Evolutionary conservation across 1,139 yeast genomes (phyloP).

Genomic region (Protomyces lactucae-debilis): DNA sequence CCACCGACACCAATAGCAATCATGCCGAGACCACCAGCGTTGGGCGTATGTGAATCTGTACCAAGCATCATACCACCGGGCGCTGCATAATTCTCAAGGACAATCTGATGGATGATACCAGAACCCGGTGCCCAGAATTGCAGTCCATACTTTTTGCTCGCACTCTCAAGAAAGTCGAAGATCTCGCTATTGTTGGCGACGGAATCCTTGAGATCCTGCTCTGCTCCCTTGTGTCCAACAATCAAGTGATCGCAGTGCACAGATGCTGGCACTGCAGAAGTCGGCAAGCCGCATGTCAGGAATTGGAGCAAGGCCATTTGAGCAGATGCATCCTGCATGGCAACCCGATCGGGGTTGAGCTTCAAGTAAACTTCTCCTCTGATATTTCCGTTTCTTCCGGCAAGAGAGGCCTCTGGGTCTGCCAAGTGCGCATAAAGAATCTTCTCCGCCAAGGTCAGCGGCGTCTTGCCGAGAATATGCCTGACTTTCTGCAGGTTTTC

Average conservation of each 20-base stretch:
- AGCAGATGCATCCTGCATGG: constrained; percentile 99
- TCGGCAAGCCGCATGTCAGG: constrained; percentile 87
- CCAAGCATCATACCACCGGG: constrained; percentile 99
- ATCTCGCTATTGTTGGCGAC: constrained; percentile 86
- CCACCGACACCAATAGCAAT: constrained; percentile 98
- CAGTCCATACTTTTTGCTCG: constrained; percentile 89
- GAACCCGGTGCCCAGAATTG: constrained; percentile 99
- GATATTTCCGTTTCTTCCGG: constrained; percentile 50
- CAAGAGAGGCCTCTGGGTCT: constrained; percentile 73
- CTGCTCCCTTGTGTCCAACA: constrained; percentile 92
- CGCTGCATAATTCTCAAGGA: constrained; percentile 86
- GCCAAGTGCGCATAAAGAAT: constrained; percentile 85
- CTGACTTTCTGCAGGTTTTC: constrained; percentile 60
- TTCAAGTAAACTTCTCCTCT: constrained; percentile 84
- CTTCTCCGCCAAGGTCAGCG: constrained; percentile 89
- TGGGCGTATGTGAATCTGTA: constrained; percentile 97
- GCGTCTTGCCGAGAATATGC: constrained; percentile 52
- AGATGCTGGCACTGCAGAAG: constrained; percentile 87
- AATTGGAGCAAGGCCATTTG: constrained; percentile 96
- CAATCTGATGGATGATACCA: constrained; percentile 96
- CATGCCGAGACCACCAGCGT: constrained; percentile 97
- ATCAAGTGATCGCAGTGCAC: constrained; percentile 97
- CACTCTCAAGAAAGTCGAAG: constrained; percentile 82
- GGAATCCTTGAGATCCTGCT: constrained; percentile 65
- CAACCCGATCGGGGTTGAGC: constrained; percentile 94